Evolutionary conservation across 106 monocot species (phyloP), one percentile per base, ranked within the genome.

Genomic region (Vanilla planifolia): DNA sequence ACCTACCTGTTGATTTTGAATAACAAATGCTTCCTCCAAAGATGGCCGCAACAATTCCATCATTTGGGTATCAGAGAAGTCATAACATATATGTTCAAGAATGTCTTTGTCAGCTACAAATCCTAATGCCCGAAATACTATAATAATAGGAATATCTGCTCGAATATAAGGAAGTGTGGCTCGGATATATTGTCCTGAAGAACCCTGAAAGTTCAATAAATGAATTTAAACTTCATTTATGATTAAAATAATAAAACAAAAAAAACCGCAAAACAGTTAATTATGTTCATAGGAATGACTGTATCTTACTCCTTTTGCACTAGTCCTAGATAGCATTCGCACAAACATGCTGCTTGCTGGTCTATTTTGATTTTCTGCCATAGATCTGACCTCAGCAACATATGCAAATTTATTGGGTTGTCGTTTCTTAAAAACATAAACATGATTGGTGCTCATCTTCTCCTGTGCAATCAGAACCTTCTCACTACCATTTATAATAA

Each of bases 91-190:
- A 69, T 91, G 96, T 59, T 92, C 96, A 19, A 98, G 60, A 48
- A 98, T 98, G 67, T 98, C 91, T 64, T 91, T 98, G 62, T 98
- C 96, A 72, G 96, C 96, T 67, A 98, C 96, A 79, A 98, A 98
- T 30, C 91, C 96, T 50, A 98, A 70, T 52, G 96, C 96, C 53
- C 96, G 69, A 56, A 98, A 98, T 14, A 98, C 79, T 53, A 98
- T 91, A 21, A 98, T 92, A 57, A 98, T 98, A n/a, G 96, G 96
- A 2, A 98, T 85, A 37, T 98, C 96, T 29, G 91, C 80, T 28
- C 88, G 67, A 7, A 91, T 98, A 75, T 98, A 98, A 32, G 96
- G 96, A 74, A 98, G 87, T 29, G 90, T 98, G 40, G 96, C 91
- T 27, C 96, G 75, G 43, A 98, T 98, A 55, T 98, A 98, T 52